Conservation (phyloP, 225 moss, liverwort and hornwort genomes). For the Thuidium tamariscinum region DNA sequence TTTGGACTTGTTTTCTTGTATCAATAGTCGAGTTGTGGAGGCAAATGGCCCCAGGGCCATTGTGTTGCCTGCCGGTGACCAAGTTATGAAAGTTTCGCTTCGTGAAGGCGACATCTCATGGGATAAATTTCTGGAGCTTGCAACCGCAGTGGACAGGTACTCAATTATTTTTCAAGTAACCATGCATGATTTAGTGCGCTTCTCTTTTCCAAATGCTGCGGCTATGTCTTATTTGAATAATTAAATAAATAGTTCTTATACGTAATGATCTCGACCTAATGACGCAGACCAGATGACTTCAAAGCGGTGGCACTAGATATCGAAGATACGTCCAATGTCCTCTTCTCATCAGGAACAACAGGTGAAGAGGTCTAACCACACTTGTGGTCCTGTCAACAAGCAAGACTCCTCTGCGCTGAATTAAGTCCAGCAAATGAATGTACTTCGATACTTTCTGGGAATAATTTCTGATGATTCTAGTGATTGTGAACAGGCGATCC, state of each 20-base stretch:
- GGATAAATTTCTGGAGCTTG: slow-evolving; percentile 48
- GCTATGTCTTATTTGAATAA: not conserved
- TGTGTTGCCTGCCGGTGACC: slow-evolving; percentile 59
- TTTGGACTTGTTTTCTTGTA: not conserved
- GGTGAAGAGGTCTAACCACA: not conserved
- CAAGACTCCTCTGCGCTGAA: not conserved
- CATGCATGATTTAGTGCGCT: not conserved
- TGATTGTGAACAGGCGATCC: slow-evolving; percentile 38
- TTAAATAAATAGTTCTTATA: not conserved
- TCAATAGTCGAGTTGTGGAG: slow-evolving; percentile 69
- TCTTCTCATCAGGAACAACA: slow-evolving; percentile 67
- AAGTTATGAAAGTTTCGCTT: slow-evolving; percentile 30
- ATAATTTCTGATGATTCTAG: not conserved
- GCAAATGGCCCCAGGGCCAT: slow-evolving; percentile 77
- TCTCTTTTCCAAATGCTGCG: not conserved
- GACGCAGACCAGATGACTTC: slow-evolving; percentile 62
- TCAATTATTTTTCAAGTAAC: not conserved
- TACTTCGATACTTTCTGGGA: not conserved
- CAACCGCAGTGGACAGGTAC: slow-evolving; percentile 51
- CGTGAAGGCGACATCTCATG: slow-evolving; percentile 79
- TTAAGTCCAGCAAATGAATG: not conserved
- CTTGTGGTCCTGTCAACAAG: not conserved
- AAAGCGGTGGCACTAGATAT: slow-evolving; percentile 49
- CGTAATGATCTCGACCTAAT: not conserved
- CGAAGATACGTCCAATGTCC: slow-evolving; percentile 47